Conservation (phyloP, 495 filamentous ascomycete genomes). For the Lasiosphaeria hispida region DNA sequence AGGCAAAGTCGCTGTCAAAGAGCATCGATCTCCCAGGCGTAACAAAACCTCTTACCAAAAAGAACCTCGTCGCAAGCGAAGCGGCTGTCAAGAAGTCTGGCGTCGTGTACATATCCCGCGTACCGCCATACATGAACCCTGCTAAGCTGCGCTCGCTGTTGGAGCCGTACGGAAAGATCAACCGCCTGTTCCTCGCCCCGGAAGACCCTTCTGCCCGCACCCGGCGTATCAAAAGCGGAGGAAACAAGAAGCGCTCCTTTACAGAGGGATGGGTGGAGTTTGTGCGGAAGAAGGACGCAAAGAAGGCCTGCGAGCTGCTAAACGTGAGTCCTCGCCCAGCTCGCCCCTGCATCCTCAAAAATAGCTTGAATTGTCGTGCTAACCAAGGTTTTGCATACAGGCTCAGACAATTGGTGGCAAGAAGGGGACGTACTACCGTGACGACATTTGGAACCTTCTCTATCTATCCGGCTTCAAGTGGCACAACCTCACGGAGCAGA, state of each 20-base stretch:
- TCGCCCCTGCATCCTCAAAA: too few species aligned
- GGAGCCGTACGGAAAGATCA: constrained; percentile 72
- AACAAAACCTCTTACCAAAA: constrained; percentile 53
- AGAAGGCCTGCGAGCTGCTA: constrained; percentile 76
- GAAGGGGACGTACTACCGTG: constrained; percentile 85
- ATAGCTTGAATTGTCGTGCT: not conserved
- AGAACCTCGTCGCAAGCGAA: constrained; percentile 58
- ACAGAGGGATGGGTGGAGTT: constrained; percentile 97
- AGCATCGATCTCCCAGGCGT: constrained; percentile 42
- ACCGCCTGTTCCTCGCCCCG: constrained; percentile 83
- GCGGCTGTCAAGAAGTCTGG: constrained; percentile 63
- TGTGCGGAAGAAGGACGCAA: constrained; percentile 60
- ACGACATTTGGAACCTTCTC: constrained; percentile 79
- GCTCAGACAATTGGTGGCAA: constrained; percentile 75
- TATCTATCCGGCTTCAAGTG: constrained; percentile 89
- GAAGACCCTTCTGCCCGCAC: constrained; percentile 63
- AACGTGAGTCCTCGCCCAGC: constrained; percentile 48
- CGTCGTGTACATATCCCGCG: constrained; percentile 83
- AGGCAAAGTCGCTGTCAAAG: constrained; percentile 22
- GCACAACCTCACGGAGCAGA: constrained; percentile 53
- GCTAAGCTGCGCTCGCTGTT: constrained; percentile 74
- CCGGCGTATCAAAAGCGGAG: constrained; percentile 61
- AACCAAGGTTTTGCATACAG: not conserved
- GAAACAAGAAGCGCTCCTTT: constrained; percentile 85
- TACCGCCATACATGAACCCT: constrained; percentile 95